Evolutionary conservation across 108 stramenopile genomes (phyloP), one percentile per base, ranked within the genome.

Genomic region (Skeletonema potamos): DNA sequence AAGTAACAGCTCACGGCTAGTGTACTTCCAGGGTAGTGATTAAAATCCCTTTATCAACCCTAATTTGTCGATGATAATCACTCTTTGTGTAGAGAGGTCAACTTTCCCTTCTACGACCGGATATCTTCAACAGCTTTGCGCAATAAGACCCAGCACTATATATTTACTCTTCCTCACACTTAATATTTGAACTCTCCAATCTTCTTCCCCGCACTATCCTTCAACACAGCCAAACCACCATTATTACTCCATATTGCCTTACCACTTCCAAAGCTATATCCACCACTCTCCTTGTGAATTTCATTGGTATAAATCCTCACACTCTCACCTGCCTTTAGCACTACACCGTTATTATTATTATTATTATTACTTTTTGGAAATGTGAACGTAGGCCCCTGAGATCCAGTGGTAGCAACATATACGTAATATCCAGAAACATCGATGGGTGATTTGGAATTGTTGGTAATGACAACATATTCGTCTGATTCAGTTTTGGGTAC

Each of bases 231-330:
- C 72, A 73, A 58, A 4, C 78, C 78, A 36, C 78, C 78, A 7
- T 58, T 65, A 41, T 79, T 79, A 43, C 64, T 79, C 78, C 78
- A 73, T 20, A 79, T 59, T 7, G 78, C 78, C 43, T 79, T 79
- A 1, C 72, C 72, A 30, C 62, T 64, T 2, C 57, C 65, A 46
- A 67, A 78, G 33, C 54, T 56, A 44, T 67, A 79, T 22, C 78
- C 78, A 2, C 78, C 78, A n/a, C 65, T 73, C 36, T 79, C 78
- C 55, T 73, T 73, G 66, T 79, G 78, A 73, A 79, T 63, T 41
- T 79, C 78, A 58, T 79, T 79, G 33, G 78, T 79, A 36, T 79
- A 79, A 20, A 79, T 36, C 20, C 78, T 32, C 22, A 79, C 54
- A 17, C 65, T 54, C 10, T 17, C 17, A 13, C 72, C 72, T 28